phyloP scores from a whole-genome alignment of 2,329 filamentous ascomycete species.

The Cladorrhinum sp. region DNA sequence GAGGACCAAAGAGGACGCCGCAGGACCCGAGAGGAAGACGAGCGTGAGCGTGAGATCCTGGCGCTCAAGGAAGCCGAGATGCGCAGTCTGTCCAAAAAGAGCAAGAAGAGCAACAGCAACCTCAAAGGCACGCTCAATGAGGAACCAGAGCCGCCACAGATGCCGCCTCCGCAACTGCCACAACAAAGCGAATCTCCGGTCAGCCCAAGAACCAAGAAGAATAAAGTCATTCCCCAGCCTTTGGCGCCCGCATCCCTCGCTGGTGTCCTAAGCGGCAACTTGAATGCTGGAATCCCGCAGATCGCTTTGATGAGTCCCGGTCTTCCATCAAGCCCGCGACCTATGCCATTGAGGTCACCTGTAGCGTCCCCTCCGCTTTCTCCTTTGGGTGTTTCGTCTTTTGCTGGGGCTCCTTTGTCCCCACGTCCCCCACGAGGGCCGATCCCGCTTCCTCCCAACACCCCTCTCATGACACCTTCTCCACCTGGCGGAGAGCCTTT shows the following conservation, averaged over 20 bases:
- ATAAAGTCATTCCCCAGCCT: conserved; percentile 33
- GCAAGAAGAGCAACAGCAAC: conserved; percentile 49
- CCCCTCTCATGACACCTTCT: conserved; percentile 62
- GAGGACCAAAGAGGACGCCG: conserved; percentile 67
- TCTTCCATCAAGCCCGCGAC: conserved; percentile 58
- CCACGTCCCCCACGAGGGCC: conserved; percentile 72
- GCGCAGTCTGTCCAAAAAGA: conserved; percentile 72
- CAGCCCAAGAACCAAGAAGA: conserved; percentile 36
- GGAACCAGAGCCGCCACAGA: conserved; percentile 29
- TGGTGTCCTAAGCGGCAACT: conserved; percentile 45
- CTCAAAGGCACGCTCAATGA: conserved; percentile 48
- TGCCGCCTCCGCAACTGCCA: conserved; percentile 6
- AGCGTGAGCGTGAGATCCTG: conserved; percentile 70
- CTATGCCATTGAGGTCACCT: conserved; percentile 50
- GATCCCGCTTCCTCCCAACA: conserved; percentile 68
- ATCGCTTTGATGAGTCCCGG: conserved; percentile 56
- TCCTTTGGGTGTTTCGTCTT: conserved; percentile 47
- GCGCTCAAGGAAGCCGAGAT: conserved; percentile 65
- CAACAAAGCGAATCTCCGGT: conserved; percentile 34
- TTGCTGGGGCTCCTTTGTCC: conserved; percentile 47
- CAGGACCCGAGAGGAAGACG: conserved; percentile 85
- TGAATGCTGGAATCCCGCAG: conserved; percentile 27
- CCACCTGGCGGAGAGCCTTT: conserved; percentile 39
- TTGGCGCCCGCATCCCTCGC: conserved; percentile 48
- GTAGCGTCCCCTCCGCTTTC: conserved; percentile 67